Percentiles rank a stretch among this genome's conserved stretches.
Evolutionary conservation across 345 rosid genomes (phyloP).

Genomic region (Excoecaria cochinchinensis): DNA sequence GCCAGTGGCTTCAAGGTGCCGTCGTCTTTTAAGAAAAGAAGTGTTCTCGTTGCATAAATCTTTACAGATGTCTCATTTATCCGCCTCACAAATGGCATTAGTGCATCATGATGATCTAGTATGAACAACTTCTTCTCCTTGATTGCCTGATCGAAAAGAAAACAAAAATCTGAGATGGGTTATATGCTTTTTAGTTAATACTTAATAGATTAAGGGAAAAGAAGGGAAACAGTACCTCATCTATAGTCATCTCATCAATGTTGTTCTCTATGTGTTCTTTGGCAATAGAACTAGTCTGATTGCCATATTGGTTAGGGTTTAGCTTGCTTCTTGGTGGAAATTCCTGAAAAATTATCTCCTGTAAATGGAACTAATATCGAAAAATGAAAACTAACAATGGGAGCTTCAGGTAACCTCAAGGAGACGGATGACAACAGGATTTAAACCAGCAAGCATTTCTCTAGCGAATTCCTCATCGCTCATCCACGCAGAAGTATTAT

Average conservation of each 20-base stretch:
- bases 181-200: too few relatives aligned
- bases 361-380: neutral
- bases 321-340: constrained; percentile 78
- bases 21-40: constrained; percentile 64
- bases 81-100: constrained; percentile 64
- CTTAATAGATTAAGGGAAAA: neutral
- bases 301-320: constrained; percentile 44
- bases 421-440: constrained; percentile 57
- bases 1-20: constrained; percentile 77
- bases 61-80: constrained; percentile 55
- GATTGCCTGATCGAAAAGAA: constrained; percentile 45
- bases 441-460: constrained; percentile 81
- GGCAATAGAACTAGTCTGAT: constrained; percentile 54
- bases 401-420: constrained; percentile 42
- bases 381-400: neutral
- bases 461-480: constrained; percentile 77
- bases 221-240: constrained; percentile 43
- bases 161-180: too few relatives aligned
- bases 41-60: constrained; percentile 70
- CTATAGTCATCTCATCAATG: constrained; percentile 50
- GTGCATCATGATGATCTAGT: constrained; percentile 67
- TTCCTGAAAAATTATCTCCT: constrained; percentile 38
- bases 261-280: constrained; percentile 46
- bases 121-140: constrained; percentile 56
- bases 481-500: constrained; percentile 62